These are phyloP conservation scores for Cucurbita pepo DNA, from an alignment of 306 rosid species.

Conservation along the genomic window DNA sequence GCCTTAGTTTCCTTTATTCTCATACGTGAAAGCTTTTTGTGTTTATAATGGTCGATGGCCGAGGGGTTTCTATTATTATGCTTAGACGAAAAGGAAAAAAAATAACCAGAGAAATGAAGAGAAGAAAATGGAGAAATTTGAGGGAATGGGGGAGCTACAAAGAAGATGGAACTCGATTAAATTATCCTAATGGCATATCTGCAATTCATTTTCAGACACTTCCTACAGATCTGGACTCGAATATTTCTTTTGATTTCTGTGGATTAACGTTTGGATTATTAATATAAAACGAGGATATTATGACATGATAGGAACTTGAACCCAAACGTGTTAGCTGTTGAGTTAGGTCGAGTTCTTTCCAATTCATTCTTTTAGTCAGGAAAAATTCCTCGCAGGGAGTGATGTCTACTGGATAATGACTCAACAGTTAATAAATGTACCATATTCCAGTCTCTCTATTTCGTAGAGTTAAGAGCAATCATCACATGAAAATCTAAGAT, in stretches of 20 bases:
- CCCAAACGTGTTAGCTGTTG: not conserved
- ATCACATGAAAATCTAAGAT: not conserved
- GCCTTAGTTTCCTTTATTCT: not conserved
- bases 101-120: not conserved
- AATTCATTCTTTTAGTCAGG: not conserved
- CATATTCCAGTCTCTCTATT: not conserved
- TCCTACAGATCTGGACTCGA: not conserved
- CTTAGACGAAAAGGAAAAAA: not conserved
- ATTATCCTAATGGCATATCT: not conserved
- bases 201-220: not conserved
- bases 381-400: not conserved
- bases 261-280: not conserved
- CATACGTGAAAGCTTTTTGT: not conserved
- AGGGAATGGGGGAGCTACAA: not conserved
- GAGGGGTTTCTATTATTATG: not conserved
- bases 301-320: not conserved
- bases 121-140: too few species aligned
- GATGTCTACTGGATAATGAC: not conserved
- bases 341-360: not conserved
- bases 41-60: not conserved
- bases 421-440: not conserved
- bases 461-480: not conserved
- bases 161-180: not conserved
- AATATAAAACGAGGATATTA: not conserved
- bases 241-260: not conserved